Conservation (phyloP, 768 basidiomycete genomes). For the Phlebiopsis flavidoalba region DNA sequence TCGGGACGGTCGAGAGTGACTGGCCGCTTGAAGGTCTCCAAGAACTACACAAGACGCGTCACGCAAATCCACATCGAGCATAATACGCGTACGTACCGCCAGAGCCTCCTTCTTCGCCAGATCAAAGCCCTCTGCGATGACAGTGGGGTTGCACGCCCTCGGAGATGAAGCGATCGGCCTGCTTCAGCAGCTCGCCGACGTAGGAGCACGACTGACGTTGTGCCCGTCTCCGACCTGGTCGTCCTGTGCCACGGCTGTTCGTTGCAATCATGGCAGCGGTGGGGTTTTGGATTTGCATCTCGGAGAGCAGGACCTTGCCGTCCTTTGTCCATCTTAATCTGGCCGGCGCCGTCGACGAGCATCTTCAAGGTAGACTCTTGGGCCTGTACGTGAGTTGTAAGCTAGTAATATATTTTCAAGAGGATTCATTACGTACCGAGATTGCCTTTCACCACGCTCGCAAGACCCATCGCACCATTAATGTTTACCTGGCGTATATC, state of each 20-base stretch:
- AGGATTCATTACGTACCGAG: slow-evolving; percentile 54
- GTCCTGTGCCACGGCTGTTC: slow-evolving; percentile 97
- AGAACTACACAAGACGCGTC: slow-evolving; percentile 54
- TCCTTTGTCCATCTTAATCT: slow-evolving; percentile 99
- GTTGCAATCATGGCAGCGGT: slow-evolving; percentile 99
- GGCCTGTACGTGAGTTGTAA: slow-evolving; percentile 47
- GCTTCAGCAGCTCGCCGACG: slow-evolving; percentile 93
- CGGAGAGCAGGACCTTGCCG: slow-evolving; percentile 94
- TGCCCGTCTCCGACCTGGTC: slow-evolving; percentile 99
- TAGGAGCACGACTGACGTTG: slow-evolving; percentile 94
- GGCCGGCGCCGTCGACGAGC: slow-evolving; percentile 97
- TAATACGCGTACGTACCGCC: slow-evolving; percentile 46
- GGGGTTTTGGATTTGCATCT: slow-evolving; percentile 99
- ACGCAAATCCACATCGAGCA: slow-evolving; percentile 2
- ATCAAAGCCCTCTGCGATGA: slow-evolving; percentile 94
- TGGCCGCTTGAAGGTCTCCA: slow-evolving; percentile 83
- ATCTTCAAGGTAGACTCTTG: slow-evolving; percentile 97
- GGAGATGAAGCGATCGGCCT: slow-evolving; percentile 95
- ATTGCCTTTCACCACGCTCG: slow-evolving; percentile 95
- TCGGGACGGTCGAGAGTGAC: slow-evolving; percentile 80
- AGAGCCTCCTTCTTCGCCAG: slow-evolving; percentile 95
- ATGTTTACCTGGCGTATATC: slow-evolving; percentile 65
- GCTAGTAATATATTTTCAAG: not conserved
- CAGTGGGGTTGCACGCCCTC: slow-evolving; percentile 98
- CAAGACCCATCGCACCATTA: slow-evolving; percentile 94